Evolutionary conservation across 1,139 yeast species (phyloP).

Genomic region (Magnusiomyces starmeri): DNA sequence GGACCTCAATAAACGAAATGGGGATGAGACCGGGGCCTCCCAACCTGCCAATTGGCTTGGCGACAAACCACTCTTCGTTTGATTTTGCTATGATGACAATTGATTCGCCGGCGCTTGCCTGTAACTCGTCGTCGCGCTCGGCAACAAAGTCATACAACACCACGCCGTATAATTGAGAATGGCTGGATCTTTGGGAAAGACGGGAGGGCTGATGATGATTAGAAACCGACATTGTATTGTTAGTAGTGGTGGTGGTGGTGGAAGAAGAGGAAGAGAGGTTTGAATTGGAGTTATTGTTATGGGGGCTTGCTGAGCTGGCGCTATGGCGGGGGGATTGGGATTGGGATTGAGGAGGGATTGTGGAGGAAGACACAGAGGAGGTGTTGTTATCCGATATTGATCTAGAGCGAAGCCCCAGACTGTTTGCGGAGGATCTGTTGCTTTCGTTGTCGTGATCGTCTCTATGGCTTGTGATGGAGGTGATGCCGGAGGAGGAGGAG

Average conservation of each 20-base stretch:
- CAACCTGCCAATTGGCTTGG: slow-evolving; percentile 86
- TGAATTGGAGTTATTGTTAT: slow-evolving; percentile 2
- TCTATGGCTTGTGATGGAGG: neutral
- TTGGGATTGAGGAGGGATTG: neutral
- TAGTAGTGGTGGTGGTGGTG: slow-evolving; percentile 4
- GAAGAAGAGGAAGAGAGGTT: slow-evolving; percentile 5
- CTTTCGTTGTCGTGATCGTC: neutral
- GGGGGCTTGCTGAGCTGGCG: slow-evolving; percentile 2
- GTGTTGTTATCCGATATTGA: neutral
- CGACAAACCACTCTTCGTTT: slow-evolving; percentile 94
- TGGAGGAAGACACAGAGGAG: neutral
- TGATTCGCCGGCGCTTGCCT: slow-evolving; percentile 78
- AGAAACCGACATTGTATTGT: slow-evolving; percentile 3
- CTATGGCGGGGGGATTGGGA: slow-evolving; percentile 2
- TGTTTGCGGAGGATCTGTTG: slow-evolving; percentile 2
- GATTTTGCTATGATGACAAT: slow-evolving; percentile 92
- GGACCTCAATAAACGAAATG: slow-evolving; percentile 76
- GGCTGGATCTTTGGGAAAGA: slow-evolving; percentile 1
- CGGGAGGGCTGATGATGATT: slow-evolving; percentile 5
- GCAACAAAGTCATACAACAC: slow-evolving; percentile 80
- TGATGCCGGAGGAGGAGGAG: neutral
- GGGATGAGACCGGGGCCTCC: slow-evolving; percentile 98
- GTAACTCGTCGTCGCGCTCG: slow-evolving; percentile 82
- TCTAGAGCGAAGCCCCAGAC: neutral
- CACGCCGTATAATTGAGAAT: slow-evolving; percentile 45